Base-by-base conservation (phyloP, 352 stramenopile genomes). In the Phytophthora colocasiae region DNA sequence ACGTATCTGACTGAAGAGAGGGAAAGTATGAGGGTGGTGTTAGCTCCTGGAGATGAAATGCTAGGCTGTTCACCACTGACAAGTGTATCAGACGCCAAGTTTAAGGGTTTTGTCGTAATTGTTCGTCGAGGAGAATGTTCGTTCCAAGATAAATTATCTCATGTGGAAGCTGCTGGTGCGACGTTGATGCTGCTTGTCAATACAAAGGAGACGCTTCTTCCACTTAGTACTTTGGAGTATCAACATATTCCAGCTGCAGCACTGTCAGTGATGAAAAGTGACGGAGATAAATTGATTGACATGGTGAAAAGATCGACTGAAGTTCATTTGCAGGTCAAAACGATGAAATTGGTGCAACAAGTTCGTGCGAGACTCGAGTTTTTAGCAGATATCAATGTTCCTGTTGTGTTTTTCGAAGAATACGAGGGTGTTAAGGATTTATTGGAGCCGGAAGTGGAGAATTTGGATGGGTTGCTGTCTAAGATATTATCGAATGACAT, bases 151-250 rank as follows among this genome's bases (percentile, higher is more conserved):
- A 87, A 87, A 52, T 17, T 81, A 29, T 19, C 0, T 6, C 26
- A 71, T 58, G 73, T 84, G 24, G 59, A 38, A 39, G 40, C 29
- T 49, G 24, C 52, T 10, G 55, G 58, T 24, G 62, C 54, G 5
- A 3, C n/a, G 15, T 61, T 38, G 31, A 82, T 87, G 72, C 22
- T 84, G 40, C 47, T 87, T 3, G 68, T 87, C 15, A 87, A 87
- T 47, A 65, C 61, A 2, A 64, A 82, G 29, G 62, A 83, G 6
- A 22, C 15, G 24, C 47, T 75, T 5, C 29, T 87, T 17, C 43
- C 38, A 0, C 64, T 84, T 8, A 69, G 71, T 14, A 67, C 57
- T 0, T 49, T 76, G 10, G 53, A 79, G 17, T 70, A 69, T 7
- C 43, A 69, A 8, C 29, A 58, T 6, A 60, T 4, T 11, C 17